These are phyloP conservation scores for Colletotrichum abscissum DNA, from an alignment of 2,329 filamentous ascomycete species.

Conservation along the genomic window DNA sequence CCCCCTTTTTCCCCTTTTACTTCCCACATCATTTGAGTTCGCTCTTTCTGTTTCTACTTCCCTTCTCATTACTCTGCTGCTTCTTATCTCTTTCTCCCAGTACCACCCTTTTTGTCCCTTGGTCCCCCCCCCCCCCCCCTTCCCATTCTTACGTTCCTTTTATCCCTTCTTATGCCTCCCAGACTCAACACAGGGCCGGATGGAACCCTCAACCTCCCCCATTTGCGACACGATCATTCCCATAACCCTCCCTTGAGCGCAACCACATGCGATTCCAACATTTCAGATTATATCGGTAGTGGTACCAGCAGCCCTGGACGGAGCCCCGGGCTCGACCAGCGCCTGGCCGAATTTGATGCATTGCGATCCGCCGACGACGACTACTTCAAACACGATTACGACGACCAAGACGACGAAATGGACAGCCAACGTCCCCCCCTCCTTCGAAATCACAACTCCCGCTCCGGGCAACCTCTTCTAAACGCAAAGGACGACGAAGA, in stretches of 20 bases:
- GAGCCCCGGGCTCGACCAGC: conserved; percentile 28
- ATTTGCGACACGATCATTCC: conserved; percentile 10
- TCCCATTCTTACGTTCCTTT: conserved; percentile 16
- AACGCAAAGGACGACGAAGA: conserved; percentile 47
- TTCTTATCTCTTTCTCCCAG: too few relatives aligned
- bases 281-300: conserved; percentile 34
- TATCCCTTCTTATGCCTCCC: conserved; percentile 34
- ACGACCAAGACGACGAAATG: conserved; percentile 52
- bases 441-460: conserved; percentile 58
- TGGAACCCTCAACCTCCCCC: conserved; percentile 32
- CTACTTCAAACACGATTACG: conserved; percentile 43
- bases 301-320: conserved; percentile 28
- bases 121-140: neutral
- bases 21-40: too few relatives aligned
- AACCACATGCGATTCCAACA: conserved; percentile 36
- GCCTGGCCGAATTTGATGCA: conserved; percentile 35
- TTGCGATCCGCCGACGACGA: conserved; percentile 36
- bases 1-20: too few relatives aligned
- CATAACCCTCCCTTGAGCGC: conserved; percentile 25
- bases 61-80: too few relatives aligned
- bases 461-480: conserved; percentile 55
- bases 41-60: too few relatives aligned
- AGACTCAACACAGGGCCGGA: conserved; percentile 32
- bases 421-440: conserved; percentile 57
- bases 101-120: too few relatives aligned